phyloP scores from a whole-genome alignment of 306 rosid genomes.

The Citrullus colocynthis region DNA sequence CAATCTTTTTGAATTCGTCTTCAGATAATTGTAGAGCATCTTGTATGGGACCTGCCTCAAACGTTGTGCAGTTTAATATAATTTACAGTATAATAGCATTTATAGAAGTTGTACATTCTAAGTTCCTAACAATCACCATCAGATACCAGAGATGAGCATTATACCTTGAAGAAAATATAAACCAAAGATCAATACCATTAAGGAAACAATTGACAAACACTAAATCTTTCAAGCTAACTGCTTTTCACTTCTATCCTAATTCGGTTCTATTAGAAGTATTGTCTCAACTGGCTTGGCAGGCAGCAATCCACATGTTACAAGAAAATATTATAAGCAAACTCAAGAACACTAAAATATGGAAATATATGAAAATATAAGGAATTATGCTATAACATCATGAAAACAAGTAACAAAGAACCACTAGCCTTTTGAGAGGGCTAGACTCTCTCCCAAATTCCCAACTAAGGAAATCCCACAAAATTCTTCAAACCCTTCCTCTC shows the following conservation, averaged over 20 bases:
- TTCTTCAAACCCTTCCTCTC: too few species aligned
- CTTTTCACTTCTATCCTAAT: neutral
- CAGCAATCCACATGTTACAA: too few species aligned
- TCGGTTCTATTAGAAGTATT: neutral
- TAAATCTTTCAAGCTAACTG: neutral
- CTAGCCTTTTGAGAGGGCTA: too few species aligned
- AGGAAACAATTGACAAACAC: too few species aligned
- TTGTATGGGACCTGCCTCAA: constrained; percentile 45
- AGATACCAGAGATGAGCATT: neutral
- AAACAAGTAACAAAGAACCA: too few species aligned
- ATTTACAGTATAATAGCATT: neutral
- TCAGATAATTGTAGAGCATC: constrained; percentile 43
- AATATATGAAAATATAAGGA: too few species aligned
- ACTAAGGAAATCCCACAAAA: too few species aligned
- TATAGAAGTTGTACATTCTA: neutral
- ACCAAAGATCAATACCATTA: neutral
- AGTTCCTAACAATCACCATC: neutral
- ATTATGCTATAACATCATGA: too few species aligned
- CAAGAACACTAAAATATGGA: too few species aligned
- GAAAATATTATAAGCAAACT: too few species aligned
- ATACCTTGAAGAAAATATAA: neutral
- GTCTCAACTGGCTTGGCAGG: neutral
- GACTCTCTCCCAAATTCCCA: too few species aligned
- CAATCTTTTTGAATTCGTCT: constrained; percentile 46
- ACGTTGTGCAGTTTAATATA: neutral